These are phyloP conservation scores for Phytophthora syringae DNA, from an alignment of 352 stramenopile species.

Conservation along the genomic window DNA sequence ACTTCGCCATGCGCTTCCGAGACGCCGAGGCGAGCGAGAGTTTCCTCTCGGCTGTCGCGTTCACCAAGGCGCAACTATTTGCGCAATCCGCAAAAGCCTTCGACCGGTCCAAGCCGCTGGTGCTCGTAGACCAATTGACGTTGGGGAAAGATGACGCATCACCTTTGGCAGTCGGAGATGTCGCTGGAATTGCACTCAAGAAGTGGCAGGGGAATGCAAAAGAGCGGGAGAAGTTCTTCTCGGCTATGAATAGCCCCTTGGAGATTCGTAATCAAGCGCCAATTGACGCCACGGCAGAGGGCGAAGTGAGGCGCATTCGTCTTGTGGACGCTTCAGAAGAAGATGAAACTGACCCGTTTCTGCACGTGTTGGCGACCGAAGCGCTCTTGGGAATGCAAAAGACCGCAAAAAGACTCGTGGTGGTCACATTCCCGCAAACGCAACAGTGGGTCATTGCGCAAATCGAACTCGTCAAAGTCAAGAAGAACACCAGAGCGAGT, in stretches of 20 bases:
- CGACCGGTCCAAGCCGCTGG: constrained; percentile 16
- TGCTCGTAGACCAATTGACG: constrained; percentile 59
- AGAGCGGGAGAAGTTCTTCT: constrained; percentile 47
- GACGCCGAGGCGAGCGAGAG: constrained; percentile 40
- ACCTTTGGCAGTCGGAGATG: constrained; percentile 49
- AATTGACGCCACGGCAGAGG: constrained; percentile 27
- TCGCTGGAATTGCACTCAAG: constrained; percentile 58
- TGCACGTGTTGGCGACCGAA: constrained; percentile 46
- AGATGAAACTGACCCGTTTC: constrained; percentile 34
- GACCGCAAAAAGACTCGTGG: constrained; percentile 57
- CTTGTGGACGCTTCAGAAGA: constrained; percentile 29
- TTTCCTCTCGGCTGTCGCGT: constrained; percentile 62
- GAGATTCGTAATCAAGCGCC: constrained; percentile 45
- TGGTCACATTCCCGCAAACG: constrained; percentile 48
- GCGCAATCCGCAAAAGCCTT: constrained; percentile 32
- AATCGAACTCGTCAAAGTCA: constrained; percentile 79
- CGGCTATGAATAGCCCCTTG: constrained; percentile 56
- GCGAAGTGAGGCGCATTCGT: constrained; percentile 58
- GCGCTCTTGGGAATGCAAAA: constrained; percentile 75
- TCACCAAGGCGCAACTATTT: constrained; percentile 61
- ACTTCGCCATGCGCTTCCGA: constrained; percentile 83
- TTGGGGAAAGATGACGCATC: constrained; percentile 49
- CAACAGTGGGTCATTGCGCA: constrained; percentile 72
- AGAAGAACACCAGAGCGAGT: constrained; percentile 56
- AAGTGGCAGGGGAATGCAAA: constrained; percentile 52